phyloP scores from a whole-genome alignment of 495 filamentous ascomycete genomes.

The Neurospora discreta region DNA sequence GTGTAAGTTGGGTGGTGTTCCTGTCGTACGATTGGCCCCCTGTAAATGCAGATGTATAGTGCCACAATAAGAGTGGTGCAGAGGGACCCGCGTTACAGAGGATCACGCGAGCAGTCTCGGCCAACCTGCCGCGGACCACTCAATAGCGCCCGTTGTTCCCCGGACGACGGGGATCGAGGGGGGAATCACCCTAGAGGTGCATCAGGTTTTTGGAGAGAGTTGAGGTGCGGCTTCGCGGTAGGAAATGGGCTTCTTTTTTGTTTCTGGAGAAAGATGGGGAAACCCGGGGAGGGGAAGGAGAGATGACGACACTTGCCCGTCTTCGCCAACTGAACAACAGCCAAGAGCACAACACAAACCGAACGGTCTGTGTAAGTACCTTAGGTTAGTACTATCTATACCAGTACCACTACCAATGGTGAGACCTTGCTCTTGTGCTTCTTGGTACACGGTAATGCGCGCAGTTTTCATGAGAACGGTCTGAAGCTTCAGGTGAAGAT shows the following conservation, averaged over 20 bases:
- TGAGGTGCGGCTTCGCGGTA: neutral
- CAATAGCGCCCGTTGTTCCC: neutral
- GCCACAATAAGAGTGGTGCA: neutral
- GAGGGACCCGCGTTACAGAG: neutral
- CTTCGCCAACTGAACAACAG: neutral
- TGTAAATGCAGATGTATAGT: neutral
- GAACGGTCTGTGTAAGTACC: neutral
- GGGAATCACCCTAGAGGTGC: too few relatives aligned
- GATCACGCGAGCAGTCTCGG: neutral
- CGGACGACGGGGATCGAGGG: neutral
- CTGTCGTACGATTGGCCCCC: neutral
- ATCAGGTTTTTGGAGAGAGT: conserved; percentile 2
- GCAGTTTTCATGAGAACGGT: neutral
- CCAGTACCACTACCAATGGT: neutral
- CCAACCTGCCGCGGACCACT: neutral
- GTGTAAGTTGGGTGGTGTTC: neutral
- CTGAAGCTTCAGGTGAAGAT: neutral
- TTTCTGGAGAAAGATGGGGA: neutral
- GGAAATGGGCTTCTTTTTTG: neutral
- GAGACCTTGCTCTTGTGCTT: neutral
- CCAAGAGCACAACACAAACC: neutral
- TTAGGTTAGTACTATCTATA: too few relatives aligned
- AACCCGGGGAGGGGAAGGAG: neutral
- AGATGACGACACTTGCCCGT: neutral
- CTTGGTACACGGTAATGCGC: neutral